Base-by-base conservation (phyloP, 257 asterid genomes). In the Pogostemon cablin region DNA sequence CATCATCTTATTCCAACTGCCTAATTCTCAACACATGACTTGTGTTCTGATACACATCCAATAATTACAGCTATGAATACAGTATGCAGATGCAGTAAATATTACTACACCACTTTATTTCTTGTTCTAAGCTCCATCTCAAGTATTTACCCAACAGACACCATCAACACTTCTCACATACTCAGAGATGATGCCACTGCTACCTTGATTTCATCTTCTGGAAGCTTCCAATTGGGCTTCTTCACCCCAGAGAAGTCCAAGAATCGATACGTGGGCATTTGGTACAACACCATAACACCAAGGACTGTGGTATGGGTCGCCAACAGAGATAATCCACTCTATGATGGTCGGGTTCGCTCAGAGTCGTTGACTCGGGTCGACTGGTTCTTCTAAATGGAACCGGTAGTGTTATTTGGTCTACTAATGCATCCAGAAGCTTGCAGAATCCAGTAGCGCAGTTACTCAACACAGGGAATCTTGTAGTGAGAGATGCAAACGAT, bases 401-500 rank as follows among this genome's bases (percentile, higher is more conserved):
- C 4, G 71, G 66, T 49, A 32, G 2, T 47, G 37, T 15, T 6
- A 65, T 82, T 59, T 85, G 95, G 91, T 79, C 87, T 3, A 62
- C 87, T 0, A 80, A 75, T 50, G 12, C 80, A 5, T 76, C 87
- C 11, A 64, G 7, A 39, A 20, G n/a, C 3, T 77, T 78, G 8
- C 50, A 3, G 7, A 76, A 10, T 11, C 85, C 88, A 1, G 62
- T 83, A 37, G 82, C 72, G 0, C 80, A 65, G n/a, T 56, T 87
- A n/a, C 75, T 86, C 39, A 84, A 87, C 55, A 67, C 80, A 0
- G 95, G 95, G 5, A 85, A 87, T 55, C 80, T 85, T n/a, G 85
- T 87, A 6, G 66, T 87, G 5, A 81, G 11, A 75, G 85, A 78
- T 73, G 87, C 74, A 20, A 46, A 60, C 1, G 32, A 25, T 25